Evolutionary conservation across 306 rosid genomes (phyloP).

Genomic region (Vigna unguiculata): DNA sequence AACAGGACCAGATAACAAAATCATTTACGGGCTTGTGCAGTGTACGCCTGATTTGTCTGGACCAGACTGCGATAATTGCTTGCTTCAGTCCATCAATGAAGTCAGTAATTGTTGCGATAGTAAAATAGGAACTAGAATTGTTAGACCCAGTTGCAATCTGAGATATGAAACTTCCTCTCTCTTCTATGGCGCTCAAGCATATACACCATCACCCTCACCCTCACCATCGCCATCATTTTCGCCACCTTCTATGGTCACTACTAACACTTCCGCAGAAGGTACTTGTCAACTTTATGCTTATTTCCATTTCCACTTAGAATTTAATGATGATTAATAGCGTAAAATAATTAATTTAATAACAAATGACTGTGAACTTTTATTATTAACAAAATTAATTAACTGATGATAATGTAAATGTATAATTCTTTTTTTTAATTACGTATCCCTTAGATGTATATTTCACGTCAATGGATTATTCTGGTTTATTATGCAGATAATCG

Average conservation of each 20-base stretch:
- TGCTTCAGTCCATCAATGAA: background rate
- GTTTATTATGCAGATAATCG: conserved; percentile 19
- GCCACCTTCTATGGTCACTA: background rate
- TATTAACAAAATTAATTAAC: no score
- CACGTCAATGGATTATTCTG: background rate
- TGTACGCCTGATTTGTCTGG: conserved; percentile 51
- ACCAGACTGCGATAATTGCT: conserved; percentile 34
- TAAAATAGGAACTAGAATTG: conserved; percentile 28
- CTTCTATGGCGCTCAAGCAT: background rate
- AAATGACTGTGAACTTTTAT: no score
- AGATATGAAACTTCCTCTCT: conserved; percentile 8
- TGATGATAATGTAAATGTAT: no score
- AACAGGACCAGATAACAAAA: background rate
- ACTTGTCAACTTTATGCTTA: background rate
- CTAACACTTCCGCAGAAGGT: conserved; percentile 10
- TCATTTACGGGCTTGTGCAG: conserved; percentile 37
- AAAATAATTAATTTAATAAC: no score
- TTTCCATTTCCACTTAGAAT: background rate
- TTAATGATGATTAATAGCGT: no score
- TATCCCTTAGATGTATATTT: no score
- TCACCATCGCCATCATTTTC: background rate
- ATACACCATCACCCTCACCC: background rate
- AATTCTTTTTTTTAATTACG: no score
- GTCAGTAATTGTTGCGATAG: conserved; percentile 13
- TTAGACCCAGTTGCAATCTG: conserved; percentile 45